A percentile compares a stretch with the other conserved stretches of the same genome.
These are phyloP conservation scores for Bruguiera hainesii DNA, from an alignment of 441 rosid genomes.

Conservation along the genomic window DNA sequence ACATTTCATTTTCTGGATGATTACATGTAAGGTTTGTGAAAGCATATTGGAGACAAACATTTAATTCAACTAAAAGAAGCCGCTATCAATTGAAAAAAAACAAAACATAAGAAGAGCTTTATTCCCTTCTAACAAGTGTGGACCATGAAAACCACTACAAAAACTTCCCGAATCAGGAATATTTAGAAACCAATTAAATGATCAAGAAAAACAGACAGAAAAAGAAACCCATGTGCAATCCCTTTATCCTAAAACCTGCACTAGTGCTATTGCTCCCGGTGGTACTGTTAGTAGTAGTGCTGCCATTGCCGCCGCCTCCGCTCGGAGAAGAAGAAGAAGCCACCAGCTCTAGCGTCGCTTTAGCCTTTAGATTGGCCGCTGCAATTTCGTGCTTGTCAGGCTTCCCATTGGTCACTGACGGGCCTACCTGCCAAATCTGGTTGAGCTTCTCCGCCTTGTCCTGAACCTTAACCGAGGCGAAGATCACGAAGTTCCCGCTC, in stretches of 20 bases:
- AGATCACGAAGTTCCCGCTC: conserved; percentile 33
- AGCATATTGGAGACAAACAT: too few species aligned
- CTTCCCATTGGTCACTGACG: conserved; percentile 30
- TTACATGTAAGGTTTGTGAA: too few species aligned
- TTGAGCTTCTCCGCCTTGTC: conserved; percentile 38
- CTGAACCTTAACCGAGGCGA: conserved; percentile 54
- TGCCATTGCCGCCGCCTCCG: not conserved
- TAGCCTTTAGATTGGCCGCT: conserved; percentile 27
- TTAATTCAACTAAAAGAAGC: too few species aligned
- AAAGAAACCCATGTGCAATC: conserved; percentile 24
- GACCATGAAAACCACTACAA: not conserved
- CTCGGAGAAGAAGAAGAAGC: not conserved
- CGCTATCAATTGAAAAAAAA: not conserved
- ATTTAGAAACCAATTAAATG: conserved; percentile 21
- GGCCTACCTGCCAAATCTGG: conserved; percentile 84
- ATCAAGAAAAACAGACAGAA: conserved; percentile 25
- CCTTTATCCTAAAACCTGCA: conserved; percentile 1
- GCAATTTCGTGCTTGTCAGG: conserved; percentile 35
- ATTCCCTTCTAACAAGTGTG: not conserved
- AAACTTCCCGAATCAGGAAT: not conserved
- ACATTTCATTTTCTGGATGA: too few species aligned
- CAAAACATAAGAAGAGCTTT: not conserved
- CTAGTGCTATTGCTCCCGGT: conserved; percentile 5
- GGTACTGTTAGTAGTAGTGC: not conserved
- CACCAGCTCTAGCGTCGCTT: conserved; percentile 24